Percentiles rank a stretch among this genome's conserved stretches.
Conservation (phyloP, 2,329 filamentous ascomycete species). For the Colletotrichum australisinense region DNA sequence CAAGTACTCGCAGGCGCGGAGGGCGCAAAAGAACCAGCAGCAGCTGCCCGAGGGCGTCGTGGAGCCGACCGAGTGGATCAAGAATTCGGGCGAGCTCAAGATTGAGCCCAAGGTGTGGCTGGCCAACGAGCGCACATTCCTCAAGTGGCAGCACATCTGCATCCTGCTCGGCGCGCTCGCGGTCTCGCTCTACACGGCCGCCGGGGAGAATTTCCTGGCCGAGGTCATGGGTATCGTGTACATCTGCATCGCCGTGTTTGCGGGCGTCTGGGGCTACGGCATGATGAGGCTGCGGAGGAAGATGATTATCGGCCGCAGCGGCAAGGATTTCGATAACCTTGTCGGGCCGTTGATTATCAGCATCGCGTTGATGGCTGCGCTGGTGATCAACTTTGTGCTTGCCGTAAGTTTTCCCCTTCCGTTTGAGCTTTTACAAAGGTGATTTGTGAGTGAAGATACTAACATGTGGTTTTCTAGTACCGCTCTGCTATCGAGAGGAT, state of each 20-base stretch:
- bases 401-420: conserved; percentile 66
- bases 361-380: conserved; percentile 78
- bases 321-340: conserved; percentile 92
- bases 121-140: conserved; percentile 96
- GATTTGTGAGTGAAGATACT: neutral
- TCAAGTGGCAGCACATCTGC: conserved; percentile 98
- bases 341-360: conserved; percentile 88
- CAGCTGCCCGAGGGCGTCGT: conserved; percentile 87
- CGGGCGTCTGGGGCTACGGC: conserved; percentile 87
- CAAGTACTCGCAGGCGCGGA: conserved; percentile 74
- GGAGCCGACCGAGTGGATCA: conserved; percentile 89
- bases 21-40: conserved; percentile 59
- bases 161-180: conserved; percentile 88
- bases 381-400: conserved; percentile 90
- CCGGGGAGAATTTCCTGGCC: conserved; percentile 81
- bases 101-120: conserved; percentile 99
- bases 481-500: conserved; percentile 32
- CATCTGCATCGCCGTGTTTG: conserved; percentile 83
- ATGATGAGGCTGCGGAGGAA: conserved; percentile 81
- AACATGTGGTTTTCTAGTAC: conserved; percentile 3
- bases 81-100: conserved; percentile 90
- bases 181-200: conserved; percentile 88
- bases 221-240: conserved; percentile 85
- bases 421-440: too few relatives aligned
- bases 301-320: conserved; percentile 87